A percentile compares a stretch with the other conserved stretches of the same genome.
Evolutionary conservation across 164 flowering plant genomes (phyloP).

Genomic region (Macadamia integrifolia): DNA sequence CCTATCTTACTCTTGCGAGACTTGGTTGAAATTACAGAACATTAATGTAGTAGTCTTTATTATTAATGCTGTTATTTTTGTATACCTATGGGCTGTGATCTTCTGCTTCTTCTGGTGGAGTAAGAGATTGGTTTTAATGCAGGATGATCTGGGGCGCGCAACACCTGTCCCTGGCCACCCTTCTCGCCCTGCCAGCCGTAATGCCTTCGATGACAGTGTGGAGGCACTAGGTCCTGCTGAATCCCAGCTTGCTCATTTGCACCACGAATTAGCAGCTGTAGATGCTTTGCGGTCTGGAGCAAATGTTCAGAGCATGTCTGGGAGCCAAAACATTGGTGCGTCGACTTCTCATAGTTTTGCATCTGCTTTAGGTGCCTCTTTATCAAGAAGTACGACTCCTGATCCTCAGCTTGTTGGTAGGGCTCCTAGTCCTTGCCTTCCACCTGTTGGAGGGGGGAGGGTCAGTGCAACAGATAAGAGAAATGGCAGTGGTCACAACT

Average conservation of each 20-base stretch:
- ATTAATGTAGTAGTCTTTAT: not conserved
- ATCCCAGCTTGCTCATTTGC: slow-evolving; percentile 38
- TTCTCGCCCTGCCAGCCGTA: slow-evolving; percentile 71
- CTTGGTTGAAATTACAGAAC: not conserved
- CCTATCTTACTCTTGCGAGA: not conserved
- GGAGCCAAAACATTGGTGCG: slow-evolving; percentile 26
- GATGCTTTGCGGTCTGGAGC: slow-evolving; percentile 26
- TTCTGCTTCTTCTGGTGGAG: not conserved
- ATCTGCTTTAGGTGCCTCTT: slow-evolving; percentile 54
- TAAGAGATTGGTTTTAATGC: slow-evolving; percentile 9
- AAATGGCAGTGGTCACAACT: slow-evolving; percentile 27
- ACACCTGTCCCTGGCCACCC: slow-evolving; percentile 42
- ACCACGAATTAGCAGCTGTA: slow-evolving; percentile 25
- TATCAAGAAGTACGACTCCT: slow-evolving; percentile 70
- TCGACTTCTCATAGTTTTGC: slow-evolving; percentile 59
- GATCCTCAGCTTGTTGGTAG: slow-evolving; percentile 61
- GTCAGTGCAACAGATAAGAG: slow-evolving; percentile 38
- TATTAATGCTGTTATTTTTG: not conserved
- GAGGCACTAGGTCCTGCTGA: slow-evolving; percentile 35
- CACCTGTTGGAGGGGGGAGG: slow-evolving; percentile 67
- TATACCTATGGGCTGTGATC: no score
- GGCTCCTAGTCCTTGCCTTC: slow-evolving; percentile 67
- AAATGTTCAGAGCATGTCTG: slow-evolving; percentile 37
- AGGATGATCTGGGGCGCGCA: slow-evolving; percentile 52
- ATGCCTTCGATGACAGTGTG: slow-evolving; percentile 52